A percentile compares a stretch with the other conserved stretches of the same genome.
These are phyloP conservation scores for Rusavskia elegans DNA, from an alignment of 495 filamentous ascomycete species.

Conservation along the genomic window DNA sequence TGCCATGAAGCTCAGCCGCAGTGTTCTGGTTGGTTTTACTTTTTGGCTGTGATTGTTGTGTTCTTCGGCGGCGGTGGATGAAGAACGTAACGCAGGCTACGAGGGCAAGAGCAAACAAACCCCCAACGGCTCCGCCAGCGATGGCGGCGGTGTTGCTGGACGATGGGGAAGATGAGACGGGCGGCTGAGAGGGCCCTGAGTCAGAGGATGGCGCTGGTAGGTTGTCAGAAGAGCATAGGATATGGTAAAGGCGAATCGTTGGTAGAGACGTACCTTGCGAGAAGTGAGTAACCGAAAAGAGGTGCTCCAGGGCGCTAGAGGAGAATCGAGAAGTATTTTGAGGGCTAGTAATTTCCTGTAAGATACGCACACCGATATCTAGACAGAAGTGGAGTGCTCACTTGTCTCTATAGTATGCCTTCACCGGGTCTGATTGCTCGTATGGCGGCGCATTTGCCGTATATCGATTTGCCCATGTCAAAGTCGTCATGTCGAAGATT, in stretches of 20 bases:
- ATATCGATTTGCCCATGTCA: constrained; percentile 7
- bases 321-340: neutral
- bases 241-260: too few relatives aligned
- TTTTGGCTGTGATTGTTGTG: neutral
- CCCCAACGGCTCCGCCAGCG: neutral
- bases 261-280: neutral
- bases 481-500: constrained; percentile 11
- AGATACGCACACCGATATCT: neutral
- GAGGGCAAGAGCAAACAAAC: neutral
- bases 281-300: constrained; percentile 2
- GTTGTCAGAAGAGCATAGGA: too few relatives aligned
- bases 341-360: neutral
- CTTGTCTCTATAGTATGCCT: constrained; percentile 3
- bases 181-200: neutral
- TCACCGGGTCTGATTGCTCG: constrained; percentile 6
- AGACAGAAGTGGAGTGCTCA: neutral
- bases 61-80: neutral
- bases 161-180: neutral
- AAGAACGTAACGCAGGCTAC: neutral
- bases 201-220: neutral
- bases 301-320: neutral
- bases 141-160: neutral
- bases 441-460: constrained; percentile 1
- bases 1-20: neutral
- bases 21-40: neutral